Evolutionary conservation across 2,329 filamentous ascomycete species (phyloP), one percentile per base, ranked within the genome.

Genomic region (Aspergillus vadensis): DNA sequence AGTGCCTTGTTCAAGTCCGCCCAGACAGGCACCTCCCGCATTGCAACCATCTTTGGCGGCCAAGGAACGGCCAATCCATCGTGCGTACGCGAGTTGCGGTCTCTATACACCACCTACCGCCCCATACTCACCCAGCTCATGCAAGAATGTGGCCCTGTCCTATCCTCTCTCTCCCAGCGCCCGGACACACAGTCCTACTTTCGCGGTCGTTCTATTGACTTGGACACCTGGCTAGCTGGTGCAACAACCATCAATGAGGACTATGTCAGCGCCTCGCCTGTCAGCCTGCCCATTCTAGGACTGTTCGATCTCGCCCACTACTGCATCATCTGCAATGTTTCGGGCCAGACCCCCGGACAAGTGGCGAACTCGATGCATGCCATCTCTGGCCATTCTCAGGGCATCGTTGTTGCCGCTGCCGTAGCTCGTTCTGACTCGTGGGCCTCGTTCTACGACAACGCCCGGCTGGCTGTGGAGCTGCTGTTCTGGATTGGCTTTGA

Each of bases 261-360:
- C 32, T 76, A 74, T 57, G 63, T 77, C 5, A 60, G 71, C 41
- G 69, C 71, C 1, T 71, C 74, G 9, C 70, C 75, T 9, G 67
- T 77, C 47, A 78, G 76, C 62, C 72, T 77, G 56, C 76, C 76
- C 4, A 57, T 79, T 5, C 75, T 76, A 43, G 75, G 72, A 0
- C 65, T 78, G 8, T 41, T 74, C 4, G 75, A 72, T 69, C 38
- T 63, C 7, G 27, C 41, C 9, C 49, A 63, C 19, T 63, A 58
- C 17, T 48, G 23, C 15, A 4, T 63, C 4, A 19, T 51, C 15
- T 50, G 54, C 21, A 41, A 43, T 3, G 27, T 44, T 0, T 27
- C 60, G 14, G n/a, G 36, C n/a, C 17, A 55, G 8, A 36, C 43
- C 25, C 61, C 61, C 2, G 39, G 36, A 1, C 48, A 60, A 30